These are phyloP conservation scores for Suhomyces bokatorum DNA, from an alignment of 1,139 yeast species.

Conservation along the genomic window DNA sequence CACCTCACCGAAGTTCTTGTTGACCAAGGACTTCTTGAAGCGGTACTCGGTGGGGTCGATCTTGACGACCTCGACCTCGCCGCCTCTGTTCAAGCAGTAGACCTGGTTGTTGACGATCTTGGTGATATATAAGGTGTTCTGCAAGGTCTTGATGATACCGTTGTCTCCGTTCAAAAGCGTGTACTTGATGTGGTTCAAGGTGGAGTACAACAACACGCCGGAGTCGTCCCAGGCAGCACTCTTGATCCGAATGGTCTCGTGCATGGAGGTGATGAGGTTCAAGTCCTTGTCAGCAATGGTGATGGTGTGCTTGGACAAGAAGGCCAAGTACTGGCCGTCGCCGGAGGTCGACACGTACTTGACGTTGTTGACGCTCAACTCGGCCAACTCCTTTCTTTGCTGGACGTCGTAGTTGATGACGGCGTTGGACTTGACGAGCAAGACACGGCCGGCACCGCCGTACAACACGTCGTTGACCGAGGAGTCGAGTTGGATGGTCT, in stretches of 20 bases:
- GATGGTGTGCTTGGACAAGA: conserved; percentile 89
- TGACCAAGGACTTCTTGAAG: conserved; percentile 89
- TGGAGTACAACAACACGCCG: conserved; percentile 87
- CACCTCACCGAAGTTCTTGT: conserved; percentile 89
- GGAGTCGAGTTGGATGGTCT: conserved; percentile 73
- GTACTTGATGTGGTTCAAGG: conserved; percentile 94
- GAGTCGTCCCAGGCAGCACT: conserved; percentile 98
- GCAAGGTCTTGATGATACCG: conserved; percentile 91
- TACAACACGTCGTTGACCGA: conserved; percentile 70
- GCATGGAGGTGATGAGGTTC: conserved; percentile 80
- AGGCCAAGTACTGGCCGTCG: conserved; percentile 86
- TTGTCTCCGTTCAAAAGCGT: conserved; percentile 90
- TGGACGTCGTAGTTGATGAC: conserved; percentile 90
- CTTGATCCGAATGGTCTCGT: conserved; percentile 95
- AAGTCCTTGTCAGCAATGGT: conserved; percentile 81
- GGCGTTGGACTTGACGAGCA: conserved; percentile 68
- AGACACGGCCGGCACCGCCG: conserved; percentile 82
- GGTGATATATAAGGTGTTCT: conserved; percentile 83
- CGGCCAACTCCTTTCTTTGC: conserved; percentile 78
- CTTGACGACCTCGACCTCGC: conserved; percentile 72
- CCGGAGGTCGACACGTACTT: conserved; percentile 89
- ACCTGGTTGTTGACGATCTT: conserved; percentile 71
- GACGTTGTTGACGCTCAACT: conserved; percentile 71
- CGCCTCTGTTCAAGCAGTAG: conserved; percentile 80
- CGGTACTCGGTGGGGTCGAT: conserved; percentile 98